Evolutionary conservation across 2,329 filamentous ascomycete genomes (phyloP).

Genomic region (Eurotiales sp.): DNA sequence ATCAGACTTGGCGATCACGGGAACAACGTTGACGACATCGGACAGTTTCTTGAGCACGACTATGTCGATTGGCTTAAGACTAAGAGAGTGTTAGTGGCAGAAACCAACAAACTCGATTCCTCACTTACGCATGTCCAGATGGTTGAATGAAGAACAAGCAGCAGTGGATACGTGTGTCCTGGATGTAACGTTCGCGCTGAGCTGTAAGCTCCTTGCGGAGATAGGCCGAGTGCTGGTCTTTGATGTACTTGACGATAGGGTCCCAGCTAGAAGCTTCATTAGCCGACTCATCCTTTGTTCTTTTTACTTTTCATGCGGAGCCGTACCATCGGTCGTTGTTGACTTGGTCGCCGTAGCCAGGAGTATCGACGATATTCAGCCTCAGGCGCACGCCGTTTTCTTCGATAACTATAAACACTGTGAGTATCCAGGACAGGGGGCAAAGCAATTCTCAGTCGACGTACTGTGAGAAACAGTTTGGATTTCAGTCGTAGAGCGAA

Average conservation of each 20-base stretch:
- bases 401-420: conserved; percentile 66
- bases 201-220: conserved; percentile 98
- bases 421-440: background rate
- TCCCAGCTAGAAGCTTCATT: conserved; percentile 64
- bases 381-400: conserved; percentile 97
- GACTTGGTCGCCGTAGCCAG: conserved; percentile 95
- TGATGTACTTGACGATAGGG: conserved; percentile 99
- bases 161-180: conserved; percentile 98
- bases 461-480: conserved; percentile 87
- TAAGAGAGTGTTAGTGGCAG: conserved; percentile 22
- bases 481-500: conserved; percentile 95
- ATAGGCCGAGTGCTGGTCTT: conserved; percentile 99
- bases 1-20: conserved; percentile 97
- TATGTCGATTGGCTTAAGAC: conserved; percentile 96
- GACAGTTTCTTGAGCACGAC: conserved; percentile 99
- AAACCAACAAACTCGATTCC: background rate
- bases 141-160: conserved; percentile 99
- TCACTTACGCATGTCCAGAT: conserved; percentile 74
- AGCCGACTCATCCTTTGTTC: conserved; percentile 20
- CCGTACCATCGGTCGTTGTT: conserved; percentile 92
- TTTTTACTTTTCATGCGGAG: background rate
- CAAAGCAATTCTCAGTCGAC: too few relatives aligned
- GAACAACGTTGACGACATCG: conserved; percentile 98
- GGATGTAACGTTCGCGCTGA: conserved; percentile 97
- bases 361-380: conserved; percentile 98